phyloP scores from a whole-genome alignment of 2,329 filamentous ascomycete genomes.

The Dendrostoma leiphaemia region DNA sequence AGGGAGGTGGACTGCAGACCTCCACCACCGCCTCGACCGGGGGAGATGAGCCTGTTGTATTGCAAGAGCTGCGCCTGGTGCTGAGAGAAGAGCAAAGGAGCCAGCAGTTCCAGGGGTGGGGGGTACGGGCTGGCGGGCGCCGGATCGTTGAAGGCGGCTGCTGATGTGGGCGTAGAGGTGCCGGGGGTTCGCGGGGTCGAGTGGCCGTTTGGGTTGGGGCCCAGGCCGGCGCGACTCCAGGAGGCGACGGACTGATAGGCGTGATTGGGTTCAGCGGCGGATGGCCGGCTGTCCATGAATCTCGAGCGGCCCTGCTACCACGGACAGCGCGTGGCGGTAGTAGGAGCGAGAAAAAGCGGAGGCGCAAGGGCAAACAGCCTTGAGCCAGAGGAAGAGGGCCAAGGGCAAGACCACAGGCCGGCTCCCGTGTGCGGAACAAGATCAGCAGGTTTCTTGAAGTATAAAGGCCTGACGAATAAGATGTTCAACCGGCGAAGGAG shows the following conservation, averaged over 20 bases:
- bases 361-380: neutral
- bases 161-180: conserved; percentile 30
- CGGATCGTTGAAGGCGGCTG: conserved; percentile 29
- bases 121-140: conserved; percentile 22
- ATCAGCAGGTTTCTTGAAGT: too few relatives aligned
- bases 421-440: neutral
- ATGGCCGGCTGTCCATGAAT: conserved; percentile 52
- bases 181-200: conserved; percentile 31
- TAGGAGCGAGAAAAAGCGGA: conserved; percentile 1
- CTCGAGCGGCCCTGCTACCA: conserved; percentile 20
- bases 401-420: neutral
- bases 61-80: conserved; percentile 62
- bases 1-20: conserved; percentile 56
- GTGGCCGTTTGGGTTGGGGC: conserved; percentile 19
- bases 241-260: conserved; percentile 40
- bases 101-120: conserved; percentile 48
- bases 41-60: conserved; percentile 64
- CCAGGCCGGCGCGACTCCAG: conserved; percentile 34
- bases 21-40: conserved; percentile 47
- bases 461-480: too few relatives aligned
- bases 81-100: conserved; percentile 58
- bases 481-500: neutral
- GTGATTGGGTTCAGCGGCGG: conserved; percentile 48
- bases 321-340: conserved; percentile 7
- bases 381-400: neutral